These are phyloP conservation scores for Amphirosellinia nigrospora DNA, from an alignment of 495 filamentous ascomycete species.

Conservation along the genomic window DNA sequence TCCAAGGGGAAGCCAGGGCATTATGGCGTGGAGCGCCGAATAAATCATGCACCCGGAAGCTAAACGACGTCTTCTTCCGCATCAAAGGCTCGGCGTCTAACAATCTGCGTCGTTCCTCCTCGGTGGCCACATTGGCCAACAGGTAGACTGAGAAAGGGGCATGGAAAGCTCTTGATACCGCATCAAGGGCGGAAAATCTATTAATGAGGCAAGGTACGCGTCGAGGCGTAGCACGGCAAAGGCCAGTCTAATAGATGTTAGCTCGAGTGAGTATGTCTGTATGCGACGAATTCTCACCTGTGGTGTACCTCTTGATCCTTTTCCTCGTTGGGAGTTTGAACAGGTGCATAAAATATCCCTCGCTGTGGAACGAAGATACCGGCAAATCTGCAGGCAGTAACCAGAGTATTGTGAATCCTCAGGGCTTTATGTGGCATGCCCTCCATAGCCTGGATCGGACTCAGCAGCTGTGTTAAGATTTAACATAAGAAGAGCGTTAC, in stretches of 20 bases:
- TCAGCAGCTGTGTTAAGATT: not conserved
- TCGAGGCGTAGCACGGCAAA: slow-evolving; percentile 38
- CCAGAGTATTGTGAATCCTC: slow-evolving; percentile 32
- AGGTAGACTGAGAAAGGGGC: slow-evolving; percentile 31
- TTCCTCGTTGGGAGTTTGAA: slow-evolving; percentile 14
- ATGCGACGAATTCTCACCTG: not conserved
- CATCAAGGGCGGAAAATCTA: slow-evolving; percentile 33
- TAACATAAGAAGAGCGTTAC: not conserved
- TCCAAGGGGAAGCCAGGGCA: slow-evolving; percentile 30
- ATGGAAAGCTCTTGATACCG: slow-evolving; percentile 38
- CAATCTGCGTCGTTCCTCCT: slow-evolving; percentile 33
- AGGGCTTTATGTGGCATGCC: slow-evolving; percentile 34
- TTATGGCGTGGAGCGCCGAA: slow-evolving; percentile 19
- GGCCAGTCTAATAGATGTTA: slow-evolving; percentile 29
- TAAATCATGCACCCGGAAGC: slow-evolving; percentile 32
- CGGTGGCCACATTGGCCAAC: slow-evolving; percentile 26
- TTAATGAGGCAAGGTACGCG: slow-evolving; percentile 32
- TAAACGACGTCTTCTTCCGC: slow-evolving; percentile 31
- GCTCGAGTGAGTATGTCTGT: not conserved
- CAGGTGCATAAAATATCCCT: slow-evolving; percentile 18
- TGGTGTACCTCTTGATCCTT: not conserved
- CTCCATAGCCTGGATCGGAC: slow-evolving; percentile 23
- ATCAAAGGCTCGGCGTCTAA: slow-evolving; percentile 30
- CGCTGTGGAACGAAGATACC: slow-evolving; percentile 31
- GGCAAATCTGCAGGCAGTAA: slow-evolving; percentile 33